These are phyloP conservation scores for Russula sp. DNA, from an alignment of 768 basidiomycete genomes.

Conservation along the genomic window DNA sequence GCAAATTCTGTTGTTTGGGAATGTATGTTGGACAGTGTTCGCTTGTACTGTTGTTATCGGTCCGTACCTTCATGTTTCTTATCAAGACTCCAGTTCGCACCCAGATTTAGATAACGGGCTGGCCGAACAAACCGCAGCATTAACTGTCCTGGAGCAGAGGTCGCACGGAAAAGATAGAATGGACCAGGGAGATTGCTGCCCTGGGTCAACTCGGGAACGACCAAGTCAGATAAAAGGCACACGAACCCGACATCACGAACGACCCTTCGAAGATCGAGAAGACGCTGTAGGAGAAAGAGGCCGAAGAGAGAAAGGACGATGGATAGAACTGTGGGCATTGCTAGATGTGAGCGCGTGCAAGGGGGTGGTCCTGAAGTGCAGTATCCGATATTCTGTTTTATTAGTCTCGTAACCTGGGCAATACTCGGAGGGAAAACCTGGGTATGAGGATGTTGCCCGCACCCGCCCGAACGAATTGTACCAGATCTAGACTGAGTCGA, in stretches of 20 bases:
- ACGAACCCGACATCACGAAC: slow-evolving; percentile 14
- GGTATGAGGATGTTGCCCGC: too few species aligned
- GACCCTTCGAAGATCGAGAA: slow-evolving; percentile 11
- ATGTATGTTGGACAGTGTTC: background rate
- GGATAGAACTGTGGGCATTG: slow-evolving; percentile 1
- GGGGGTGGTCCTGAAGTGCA: background rate
- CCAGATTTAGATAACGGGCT: background rate
- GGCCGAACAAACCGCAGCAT: background rate
- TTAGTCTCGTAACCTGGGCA: too few species aligned
- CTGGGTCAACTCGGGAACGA: background rate
- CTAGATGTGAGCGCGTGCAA: background rate
- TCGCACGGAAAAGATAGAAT: background rate
- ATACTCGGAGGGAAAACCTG: too few species aligned
- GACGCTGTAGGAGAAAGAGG: background rate
- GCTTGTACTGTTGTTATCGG: too few species aligned
- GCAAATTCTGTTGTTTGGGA: slow-evolving; percentile 17
- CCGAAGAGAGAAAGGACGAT: slow-evolving; percentile 1
- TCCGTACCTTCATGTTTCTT: slow-evolving; percentile 13
- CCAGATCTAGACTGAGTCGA: too few species aligned
- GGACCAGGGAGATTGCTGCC: slow-evolving; percentile 13
- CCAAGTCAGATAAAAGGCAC: background rate
- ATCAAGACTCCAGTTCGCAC: background rate
- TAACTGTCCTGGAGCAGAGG: background rate
- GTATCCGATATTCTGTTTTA: too few species aligned
- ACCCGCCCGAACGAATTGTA: too few species aligned